Conservation (phyloP, 2,329 filamentous ascomycete species). For the Aspergillus texensis region DNA sequence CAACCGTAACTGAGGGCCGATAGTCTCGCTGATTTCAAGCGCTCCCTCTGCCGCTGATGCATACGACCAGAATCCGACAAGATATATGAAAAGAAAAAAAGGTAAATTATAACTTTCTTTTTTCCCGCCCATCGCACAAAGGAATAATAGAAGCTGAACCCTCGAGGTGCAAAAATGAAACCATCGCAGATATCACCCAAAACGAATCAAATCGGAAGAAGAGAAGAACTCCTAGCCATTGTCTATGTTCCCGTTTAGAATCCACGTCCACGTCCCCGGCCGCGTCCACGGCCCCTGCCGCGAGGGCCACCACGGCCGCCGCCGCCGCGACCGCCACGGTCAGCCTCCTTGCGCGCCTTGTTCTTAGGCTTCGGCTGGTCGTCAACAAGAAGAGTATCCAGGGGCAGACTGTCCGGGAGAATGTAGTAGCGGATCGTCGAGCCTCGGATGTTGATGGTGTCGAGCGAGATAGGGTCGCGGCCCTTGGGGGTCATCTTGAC, state of each 20-base stretch:
- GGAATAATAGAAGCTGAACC: neutral
- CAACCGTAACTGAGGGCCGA: neutral
- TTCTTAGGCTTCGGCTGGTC: conserved; percentile 99
- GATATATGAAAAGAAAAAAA: conserved; percentile 4
- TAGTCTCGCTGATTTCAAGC: neutral
- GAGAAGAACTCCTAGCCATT: conserved; percentile 20
- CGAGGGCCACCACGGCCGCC: conserved; percentile 52
- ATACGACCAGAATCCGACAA: conserved; percentile 1
- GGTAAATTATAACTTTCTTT: conserved; percentile 4
- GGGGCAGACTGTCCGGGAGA: conserved; percentile 88
- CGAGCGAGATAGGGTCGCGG: conserved; percentile 83
- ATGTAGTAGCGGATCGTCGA: conserved; percentile 97
- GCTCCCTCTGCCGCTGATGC: neutral
- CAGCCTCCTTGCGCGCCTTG: conserved; percentile 91
- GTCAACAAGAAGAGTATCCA: conserved; percentile 94
- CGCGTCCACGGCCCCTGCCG: conserved; percentile 54
- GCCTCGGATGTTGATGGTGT: conserved; percentile 95
- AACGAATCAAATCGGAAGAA: conserved; percentile 17
- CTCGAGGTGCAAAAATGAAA: conserved; percentile 1
- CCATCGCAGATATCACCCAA: conserved; percentile 24
- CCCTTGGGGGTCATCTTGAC: conserved; percentile 95
- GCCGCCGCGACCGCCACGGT: conserved; percentile 52
- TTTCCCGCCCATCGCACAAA: conserved; percentile 1
- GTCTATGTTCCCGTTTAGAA: conserved; percentile 25
- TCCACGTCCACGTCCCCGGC: conserved; percentile 47